Percentiles rank a stretch among this genome's conserved stretches.
Conservation (phyloP, 2,329 filamentous ascomycete genomes). For the Tolypocladium album region DNA sequence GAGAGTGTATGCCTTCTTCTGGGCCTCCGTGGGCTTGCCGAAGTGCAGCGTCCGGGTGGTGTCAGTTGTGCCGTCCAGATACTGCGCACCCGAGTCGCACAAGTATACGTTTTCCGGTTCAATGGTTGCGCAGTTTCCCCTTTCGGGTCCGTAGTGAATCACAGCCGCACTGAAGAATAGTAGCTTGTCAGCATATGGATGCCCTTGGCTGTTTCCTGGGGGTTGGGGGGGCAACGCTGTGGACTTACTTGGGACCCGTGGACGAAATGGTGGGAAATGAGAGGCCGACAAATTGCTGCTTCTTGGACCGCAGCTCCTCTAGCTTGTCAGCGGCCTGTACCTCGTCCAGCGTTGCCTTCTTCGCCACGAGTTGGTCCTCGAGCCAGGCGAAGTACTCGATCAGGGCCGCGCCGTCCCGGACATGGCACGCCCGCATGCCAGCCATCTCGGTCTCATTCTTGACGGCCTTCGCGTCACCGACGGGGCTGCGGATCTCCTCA, state of each 20-base stretch:
- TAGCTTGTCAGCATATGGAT: conserved; percentile 1
- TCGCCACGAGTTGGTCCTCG: conserved; percentile 71
- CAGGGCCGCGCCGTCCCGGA: conserved; percentile 84
- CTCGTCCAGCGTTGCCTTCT: conserved; percentile 70
- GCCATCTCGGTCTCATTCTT: conserved; percentile 86
- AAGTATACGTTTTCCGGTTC: conserved; percentile 83
- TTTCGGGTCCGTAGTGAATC: conserved; percentile 90
- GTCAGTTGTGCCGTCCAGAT: conserved; percentile 89
- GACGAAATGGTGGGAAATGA: conserved; percentile 96
- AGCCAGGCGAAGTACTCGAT: conserved; percentile 95
- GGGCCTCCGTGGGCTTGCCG: conserved; percentile 68
- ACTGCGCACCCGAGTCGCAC: conserved; percentile 96
- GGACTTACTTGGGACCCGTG: conserved; percentile 61
- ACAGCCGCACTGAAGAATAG: conserved; percentile 61
- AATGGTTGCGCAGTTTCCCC: conserved; percentile 68
- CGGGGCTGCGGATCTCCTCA: conserved; percentile 76
- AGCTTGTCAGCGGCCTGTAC: conserved; percentile 88
- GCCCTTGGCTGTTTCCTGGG: neutral
- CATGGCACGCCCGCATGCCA: conserved; percentile 89
- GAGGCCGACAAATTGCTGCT: conserved; percentile 72
- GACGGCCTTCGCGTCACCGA: conserved; percentile 84
- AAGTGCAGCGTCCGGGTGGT: conserved; percentile 92
- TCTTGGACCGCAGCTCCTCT: conserved; percentile 58
- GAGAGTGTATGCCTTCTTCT: conserved; percentile 83
- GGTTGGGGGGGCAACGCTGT: neutral